Conservation (phyloP, 495 filamentous ascomycete species). For the Friedmanniomyces endolithicus region DNA sequence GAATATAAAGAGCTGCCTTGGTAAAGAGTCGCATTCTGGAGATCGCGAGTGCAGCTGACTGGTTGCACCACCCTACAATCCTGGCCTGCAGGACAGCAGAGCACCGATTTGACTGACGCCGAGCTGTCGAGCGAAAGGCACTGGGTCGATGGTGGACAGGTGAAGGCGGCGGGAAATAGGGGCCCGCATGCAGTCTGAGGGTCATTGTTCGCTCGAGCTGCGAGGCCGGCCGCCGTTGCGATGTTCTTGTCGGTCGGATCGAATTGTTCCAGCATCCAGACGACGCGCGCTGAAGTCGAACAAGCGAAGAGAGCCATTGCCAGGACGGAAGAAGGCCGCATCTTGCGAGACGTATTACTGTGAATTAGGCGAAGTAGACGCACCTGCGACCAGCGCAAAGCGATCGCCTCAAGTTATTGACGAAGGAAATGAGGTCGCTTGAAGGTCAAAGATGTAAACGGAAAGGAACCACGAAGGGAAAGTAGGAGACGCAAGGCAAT, state of each 20-base stretch:
- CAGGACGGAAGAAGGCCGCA: background rate
- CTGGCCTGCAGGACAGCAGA: slow-evolving; percentile 61
- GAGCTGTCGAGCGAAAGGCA: slow-evolving; percentile 53
- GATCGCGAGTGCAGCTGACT: slow-evolving; percentile 55
- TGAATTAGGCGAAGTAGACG: background rate
- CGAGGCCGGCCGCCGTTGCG: background rate
- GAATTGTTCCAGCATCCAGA: slow-evolving; percentile 9
- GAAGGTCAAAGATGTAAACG: background rate
- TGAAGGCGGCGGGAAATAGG: slow-evolving; percentile 56
- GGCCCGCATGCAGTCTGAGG: slow-evolving; percentile 27
- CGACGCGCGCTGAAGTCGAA: slow-evolving; percentile 1
- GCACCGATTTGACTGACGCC: slow-evolving; percentile 42
- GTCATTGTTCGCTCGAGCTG: background rate
- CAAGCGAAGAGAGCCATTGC: background rate
- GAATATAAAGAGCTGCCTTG: slow-evolving; percentile 49
- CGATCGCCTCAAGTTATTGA: background rate
- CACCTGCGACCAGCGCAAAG: slow-evolving; percentile 2
- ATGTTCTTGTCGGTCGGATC: slow-evolving; percentile 2
- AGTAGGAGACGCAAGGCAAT: background rate
- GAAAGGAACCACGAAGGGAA: background rate
- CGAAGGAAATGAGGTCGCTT: slow-evolving; percentile 4
- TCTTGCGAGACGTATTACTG: background rate
- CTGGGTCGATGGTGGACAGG: slow-evolving; percentile 50
- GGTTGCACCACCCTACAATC: slow-evolving; percentile 55
- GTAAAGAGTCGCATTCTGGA: slow-evolving; percentile 49